These are phyloP conservation scores for Geotrichum fermentans DNA, from an alignment of 1,139 yeast genomes.

Conservation along the genomic window DNA sequence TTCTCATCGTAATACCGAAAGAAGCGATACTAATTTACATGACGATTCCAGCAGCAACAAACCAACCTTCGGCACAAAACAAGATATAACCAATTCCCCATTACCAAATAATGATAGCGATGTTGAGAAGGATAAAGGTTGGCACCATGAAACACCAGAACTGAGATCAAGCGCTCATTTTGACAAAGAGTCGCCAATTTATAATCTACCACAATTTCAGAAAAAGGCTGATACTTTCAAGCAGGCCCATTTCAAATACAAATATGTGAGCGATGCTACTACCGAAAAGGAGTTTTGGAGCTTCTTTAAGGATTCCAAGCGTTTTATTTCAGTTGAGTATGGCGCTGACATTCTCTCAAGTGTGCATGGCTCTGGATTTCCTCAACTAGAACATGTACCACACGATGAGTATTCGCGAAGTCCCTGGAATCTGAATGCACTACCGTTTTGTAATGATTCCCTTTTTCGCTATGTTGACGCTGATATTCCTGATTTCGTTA, in stretches of 20 bases:
- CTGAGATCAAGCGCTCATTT: constrained; percentile 10
- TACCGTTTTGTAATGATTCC: constrained; percentile 55
- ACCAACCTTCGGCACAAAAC: constrained; percentile 4
- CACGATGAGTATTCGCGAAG: constrained; percentile 32
- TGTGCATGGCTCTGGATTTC: constrained; percentile 49
- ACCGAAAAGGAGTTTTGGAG: constrained; percentile 39
- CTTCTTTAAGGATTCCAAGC: constrained; percentile 37
- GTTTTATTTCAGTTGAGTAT: constrained; percentile 46
- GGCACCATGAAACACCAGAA: constrained; percentile 11
- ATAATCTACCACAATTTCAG: constrained; percentile 57
- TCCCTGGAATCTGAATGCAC: constrained; percentile 67
- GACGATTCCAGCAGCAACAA: constrained; percentile 10
- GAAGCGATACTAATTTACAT: neutral
- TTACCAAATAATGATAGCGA: neutral
- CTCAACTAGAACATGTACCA: constrained; percentile 37
- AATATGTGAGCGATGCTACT: constrained; percentile 24
- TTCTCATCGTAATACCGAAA: no score
- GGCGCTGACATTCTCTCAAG: constrained; percentile 44
- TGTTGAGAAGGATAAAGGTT: neutral
- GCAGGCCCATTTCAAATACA: constrained; percentile 32
- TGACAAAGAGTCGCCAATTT: constrained; percentile 65
- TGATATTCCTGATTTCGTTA: constrained; percentile 39
- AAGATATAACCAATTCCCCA: constrained; percentile 3
- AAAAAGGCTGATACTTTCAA: constrained; percentile 51
- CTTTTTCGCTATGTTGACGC: constrained; percentile 43